Evolutionary conservation across 805 yeast species (phyloP).

Genomic region (Metschnikowia anglica): DNA sequence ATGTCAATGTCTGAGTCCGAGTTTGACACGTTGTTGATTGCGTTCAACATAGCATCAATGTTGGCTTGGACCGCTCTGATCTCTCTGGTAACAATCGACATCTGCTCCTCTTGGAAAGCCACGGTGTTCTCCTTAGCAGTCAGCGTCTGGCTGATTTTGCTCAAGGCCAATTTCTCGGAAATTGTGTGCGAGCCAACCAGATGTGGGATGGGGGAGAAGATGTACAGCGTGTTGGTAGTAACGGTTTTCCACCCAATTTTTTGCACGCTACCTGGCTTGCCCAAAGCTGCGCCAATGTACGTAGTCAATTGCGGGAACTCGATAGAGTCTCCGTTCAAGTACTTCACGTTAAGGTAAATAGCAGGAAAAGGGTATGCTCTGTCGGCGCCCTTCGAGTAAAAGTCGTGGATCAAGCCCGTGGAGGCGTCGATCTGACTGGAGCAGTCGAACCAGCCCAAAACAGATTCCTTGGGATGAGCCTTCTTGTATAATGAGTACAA

Average conservation of each 20-base stretch:
- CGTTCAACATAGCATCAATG: slow-evolving; percentile 49
- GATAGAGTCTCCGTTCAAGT: slow-evolving; percentile 47
- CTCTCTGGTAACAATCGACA: slow-evolving; percentile 47
- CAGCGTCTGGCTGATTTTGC: slow-evolving; percentile 39
- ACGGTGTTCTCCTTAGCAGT: slow-evolving; percentile 30
- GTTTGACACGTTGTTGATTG: slow-evolving; percentile 42
- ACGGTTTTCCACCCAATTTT: slow-evolving; percentile 42
- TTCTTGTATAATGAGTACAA: slow-evolving; percentile 70
- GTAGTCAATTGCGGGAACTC: slow-evolving; percentile 58
- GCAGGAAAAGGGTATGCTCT: slow-evolving; percentile 77
- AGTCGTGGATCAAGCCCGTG: slow-evolving; percentile 77
- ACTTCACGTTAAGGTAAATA: slow-evolving; percentile 71
- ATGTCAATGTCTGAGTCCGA: slow-evolving; percentile 53
- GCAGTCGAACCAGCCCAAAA: slow-evolving; percentile 83
- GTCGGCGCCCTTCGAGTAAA: slow-evolving; percentile 66
- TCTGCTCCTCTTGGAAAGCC: slow-evolving; percentile 29
- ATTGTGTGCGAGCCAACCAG: slow-evolving; percentile 51
- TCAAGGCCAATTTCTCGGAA: slow-evolving; percentile 57
- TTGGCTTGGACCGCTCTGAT: slow-evolving; percentile 46
- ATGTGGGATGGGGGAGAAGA: slow-evolving; percentile 77
- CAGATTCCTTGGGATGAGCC: slow-evolving; percentile 73
- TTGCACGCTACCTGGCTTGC: slow-evolving; percentile 44
- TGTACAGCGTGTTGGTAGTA: slow-evolving; percentile 42
- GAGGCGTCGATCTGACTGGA: slow-evolving; percentile 62
- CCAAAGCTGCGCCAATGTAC: slow-evolving; percentile 77